Conservation (phyloP, 345 rosid genomes). For the Aurinia saxatilis region DNA sequence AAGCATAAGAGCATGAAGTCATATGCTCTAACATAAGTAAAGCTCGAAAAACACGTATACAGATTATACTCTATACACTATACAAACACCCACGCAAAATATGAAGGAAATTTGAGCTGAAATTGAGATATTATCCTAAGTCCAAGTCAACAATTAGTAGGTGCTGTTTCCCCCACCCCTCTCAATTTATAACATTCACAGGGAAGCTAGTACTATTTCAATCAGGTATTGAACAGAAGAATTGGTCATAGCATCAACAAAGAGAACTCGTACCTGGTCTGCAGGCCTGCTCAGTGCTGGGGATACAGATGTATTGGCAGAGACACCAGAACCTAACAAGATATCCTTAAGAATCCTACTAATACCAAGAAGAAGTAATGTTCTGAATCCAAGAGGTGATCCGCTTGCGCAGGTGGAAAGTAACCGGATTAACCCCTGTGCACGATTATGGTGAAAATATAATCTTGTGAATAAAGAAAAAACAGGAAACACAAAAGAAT, state of each 20-base stretch:
- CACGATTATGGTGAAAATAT: constrained; percentile 26
- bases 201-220: background rate
- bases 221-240: background rate
- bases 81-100: background rate
- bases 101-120: background rate
- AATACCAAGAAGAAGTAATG: constrained; percentile 86
- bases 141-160: background rate
- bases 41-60: background rate
- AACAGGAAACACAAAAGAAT: background rate
- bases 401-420: constrained; percentile 99
- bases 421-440: constrained; percentile 90
- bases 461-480: constrained; percentile 7
- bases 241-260: background rate
- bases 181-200: background rate
- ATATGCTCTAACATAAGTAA: background rate
- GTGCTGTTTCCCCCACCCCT: background rate
- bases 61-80: constrained; percentile 1
- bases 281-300: constrained; percentile 92
- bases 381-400: constrained; percentile 88
- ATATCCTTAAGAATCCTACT: constrained; percentile 93
- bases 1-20: background rate
- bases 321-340: constrained; percentile 77
- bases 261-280: constrained; percentile 66
- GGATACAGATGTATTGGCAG: constrained; percentile 75
- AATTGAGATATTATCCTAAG: background rate